A percentile compares a stretch with the other conserved stretches of the same genome.
Conservation (phyloP, 2,329 filamentous ascomycete species). For the Fusarium sp. region DNA sequence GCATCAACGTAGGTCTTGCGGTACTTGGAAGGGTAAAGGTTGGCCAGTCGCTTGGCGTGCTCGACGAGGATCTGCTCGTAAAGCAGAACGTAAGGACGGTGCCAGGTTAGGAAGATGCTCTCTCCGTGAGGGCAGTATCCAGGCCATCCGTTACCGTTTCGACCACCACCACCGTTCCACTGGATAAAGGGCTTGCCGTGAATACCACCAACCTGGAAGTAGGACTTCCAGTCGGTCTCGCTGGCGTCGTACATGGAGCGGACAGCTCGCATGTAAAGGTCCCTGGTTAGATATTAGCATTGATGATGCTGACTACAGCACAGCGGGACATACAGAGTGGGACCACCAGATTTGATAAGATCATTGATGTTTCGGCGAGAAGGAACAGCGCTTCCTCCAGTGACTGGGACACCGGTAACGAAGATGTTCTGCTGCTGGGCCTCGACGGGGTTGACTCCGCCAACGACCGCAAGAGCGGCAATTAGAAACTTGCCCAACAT, state of each 20-base stretch:
- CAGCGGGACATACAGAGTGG: conserved; percentile 55
- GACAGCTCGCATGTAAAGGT: conserved; percentile 62
- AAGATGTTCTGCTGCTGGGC: conserved; percentile 44
- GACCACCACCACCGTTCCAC: conserved; percentile 55
- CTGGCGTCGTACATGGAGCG: conserved; percentile 55
- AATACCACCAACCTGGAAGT: conserved; percentile 63
- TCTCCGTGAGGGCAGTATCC: conserved; percentile 63
- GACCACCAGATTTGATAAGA: conserved; percentile 54
- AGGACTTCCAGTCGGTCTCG: conserved; percentile 58
- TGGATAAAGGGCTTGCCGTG: conserved; percentile 57
- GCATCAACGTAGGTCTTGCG: conserved; percentile 55
- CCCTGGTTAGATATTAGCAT: conserved; percentile 50
- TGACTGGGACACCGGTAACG: conserved; percentile 55
- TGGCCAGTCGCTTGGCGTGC: conserved; percentile 59
- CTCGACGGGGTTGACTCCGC: conserved; percentile 38
- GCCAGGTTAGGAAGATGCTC: conserved; percentile 64
- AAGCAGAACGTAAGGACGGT: conserved; percentile 65
- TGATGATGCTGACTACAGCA: neutral
- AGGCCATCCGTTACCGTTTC: conserved; percentile 46
- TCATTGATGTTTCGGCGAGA: conserved; percentile 60
- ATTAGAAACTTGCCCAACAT: conserved; percentile 39
- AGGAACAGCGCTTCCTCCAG: conserved; percentile 56
- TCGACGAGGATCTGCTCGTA: conserved; percentile 67
- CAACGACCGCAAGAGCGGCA: conserved; percentile 43
- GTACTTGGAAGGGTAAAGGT: conserved; percentile 53